These are phyloP conservation scores for Sinapis alba DNA, from an alignment of 441 rosid genomes.

Conservation along the genomic window DNA sequence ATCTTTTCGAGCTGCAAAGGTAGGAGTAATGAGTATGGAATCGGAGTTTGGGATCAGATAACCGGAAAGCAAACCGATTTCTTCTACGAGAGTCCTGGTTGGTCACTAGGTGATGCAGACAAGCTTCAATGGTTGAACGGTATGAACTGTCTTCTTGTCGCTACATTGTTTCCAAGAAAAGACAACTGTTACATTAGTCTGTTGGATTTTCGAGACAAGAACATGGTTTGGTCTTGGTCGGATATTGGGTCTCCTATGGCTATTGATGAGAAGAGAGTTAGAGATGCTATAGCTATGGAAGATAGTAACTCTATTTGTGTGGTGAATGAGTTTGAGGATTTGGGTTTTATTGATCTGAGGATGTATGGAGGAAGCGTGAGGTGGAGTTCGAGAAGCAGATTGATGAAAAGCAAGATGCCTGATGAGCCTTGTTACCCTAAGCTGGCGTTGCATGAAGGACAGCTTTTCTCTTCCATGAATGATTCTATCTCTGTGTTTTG, in stretches of 20 bases:
- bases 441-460: constrained; percentile 76
- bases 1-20: constrained; percentile 90
- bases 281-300: constrained; percentile 95
- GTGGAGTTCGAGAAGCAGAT: constrained; percentile 90
- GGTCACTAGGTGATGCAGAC: constrained; percentile 97
- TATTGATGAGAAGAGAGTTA: constrained; percentile 80
- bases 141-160: constrained; percentile 77
- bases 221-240: constrained; percentile 97
- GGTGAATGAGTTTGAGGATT: constrained; percentile 90
- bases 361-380: constrained; percentile 66
- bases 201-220: constrained; percentile 82
- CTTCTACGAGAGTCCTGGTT: constrained; percentile 77
- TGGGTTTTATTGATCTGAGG: constrained; percentile 91
- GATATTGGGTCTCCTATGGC: constrained; percentile 63
- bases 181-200: constrained; percentile 93
- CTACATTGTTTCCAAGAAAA: constrained; percentile 91
- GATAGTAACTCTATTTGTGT: constrained; percentile 76
- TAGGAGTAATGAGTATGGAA: constrained; percentile 86
- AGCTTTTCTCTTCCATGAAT: constrained; percentile 88
- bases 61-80: constrained; percentile 86
- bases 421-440: constrained; percentile 94
- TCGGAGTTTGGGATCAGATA: constrained; percentile 97
- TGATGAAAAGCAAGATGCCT: constrained; percentile 82
- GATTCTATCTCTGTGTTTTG: constrained; percentile 82
- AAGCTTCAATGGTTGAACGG: constrained; percentile 82